These are phyloP conservation scores for Candida freyschussii DNA, from an alignment of 1,139 yeast genomes.

Conservation along the genomic window DNA sequence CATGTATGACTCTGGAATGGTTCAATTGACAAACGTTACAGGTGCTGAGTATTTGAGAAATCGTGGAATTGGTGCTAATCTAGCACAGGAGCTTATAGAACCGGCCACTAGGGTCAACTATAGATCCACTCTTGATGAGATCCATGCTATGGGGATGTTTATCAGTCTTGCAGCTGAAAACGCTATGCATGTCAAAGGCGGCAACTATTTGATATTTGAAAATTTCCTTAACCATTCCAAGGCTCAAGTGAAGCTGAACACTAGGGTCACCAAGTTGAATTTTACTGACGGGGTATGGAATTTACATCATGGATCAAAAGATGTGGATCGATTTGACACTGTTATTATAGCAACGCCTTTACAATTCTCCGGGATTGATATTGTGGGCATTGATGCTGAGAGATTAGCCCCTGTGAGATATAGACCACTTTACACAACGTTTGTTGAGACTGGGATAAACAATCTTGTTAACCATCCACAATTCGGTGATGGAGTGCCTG, in stretches of 20 bases:
- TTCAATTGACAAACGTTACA: constrained; percentile 20
- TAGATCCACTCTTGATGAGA: constrained; percentile 33
- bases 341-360: constrained; percentile 41
- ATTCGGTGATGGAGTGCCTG: constrained; percentile 25
- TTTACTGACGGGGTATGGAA: constrained; percentile 9
- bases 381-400: constrained; percentile 9
- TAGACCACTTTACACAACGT: constrained; percentile 29
- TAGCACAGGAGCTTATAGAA: constrained; percentile 31
- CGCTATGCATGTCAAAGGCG: constrained; percentile 33
- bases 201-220: constrained; percentile 38
- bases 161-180: constrained; percentile 36
- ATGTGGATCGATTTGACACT: constrained; percentile 31
- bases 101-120: constrained; percentile 39
- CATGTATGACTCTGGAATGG: constrained; percentile 24
- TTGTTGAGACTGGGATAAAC: constrained; percentile 19
- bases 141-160: constrained; percentile 36
- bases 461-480: constrained; percentile 15
- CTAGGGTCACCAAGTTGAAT: constrained; percentile 26
- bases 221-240: constrained; percentile 31
- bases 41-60: constrained; percentile 26
- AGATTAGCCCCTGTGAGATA: constrained; percentile 24
- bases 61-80: constrained; percentile 25
- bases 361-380: constrained; percentile 26
- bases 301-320: constrained; percentile 3
- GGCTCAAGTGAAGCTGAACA: constrained; percentile 28